phyloP scores from a whole-genome alignment of 371 early-diverging fungal genomes.

The Paraphysoderma sedebokerense region DNA sequence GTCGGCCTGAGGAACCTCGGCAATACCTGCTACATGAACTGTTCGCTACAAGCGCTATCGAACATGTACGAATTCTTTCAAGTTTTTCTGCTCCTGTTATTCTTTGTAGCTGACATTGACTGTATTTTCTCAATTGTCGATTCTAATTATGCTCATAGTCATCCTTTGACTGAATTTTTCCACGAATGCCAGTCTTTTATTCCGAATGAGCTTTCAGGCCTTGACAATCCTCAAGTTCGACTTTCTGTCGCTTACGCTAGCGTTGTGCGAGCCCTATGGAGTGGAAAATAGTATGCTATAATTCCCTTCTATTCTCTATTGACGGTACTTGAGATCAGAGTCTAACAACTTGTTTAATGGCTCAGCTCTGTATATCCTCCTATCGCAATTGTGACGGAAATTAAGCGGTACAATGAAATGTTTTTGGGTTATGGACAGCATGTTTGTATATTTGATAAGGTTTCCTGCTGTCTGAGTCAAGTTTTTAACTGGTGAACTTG shows the following conservation, averaged over 20 bases:
- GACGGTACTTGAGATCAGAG: no score
- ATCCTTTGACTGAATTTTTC: conserved; percentile 14
- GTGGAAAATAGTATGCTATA: conserved; percentile 12
- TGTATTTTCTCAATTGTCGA: not conserved
- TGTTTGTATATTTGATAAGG: no score
- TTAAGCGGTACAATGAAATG: no score
- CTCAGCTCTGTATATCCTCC: no score
- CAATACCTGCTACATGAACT: conserved; percentile 45
- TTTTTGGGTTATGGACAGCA: no score
- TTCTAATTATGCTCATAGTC: no score
- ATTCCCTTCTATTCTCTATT: not conserved
- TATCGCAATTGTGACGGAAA: no score
- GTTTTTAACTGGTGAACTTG: no score
- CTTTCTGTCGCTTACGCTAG: conserved; percentile 11
- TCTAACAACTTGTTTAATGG: no score
- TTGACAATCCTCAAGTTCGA: conserved; percentile 10
- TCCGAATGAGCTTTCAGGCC: conserved; percentile 10
- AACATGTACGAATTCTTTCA: no score
- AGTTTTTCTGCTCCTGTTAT: not conserved
- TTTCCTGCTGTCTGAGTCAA: no score
- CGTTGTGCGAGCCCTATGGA: conserved; percentile 20
- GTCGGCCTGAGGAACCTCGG: conserved; percentile 30
- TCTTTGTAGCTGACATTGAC: not conserved
- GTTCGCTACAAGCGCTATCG: conserved; percentile 26
- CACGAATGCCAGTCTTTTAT: conserved; percentile 17